Evolutionary conservation across 179 eudicot species (phyloP).

Genomic region (Silene noctiflora): DNA sequence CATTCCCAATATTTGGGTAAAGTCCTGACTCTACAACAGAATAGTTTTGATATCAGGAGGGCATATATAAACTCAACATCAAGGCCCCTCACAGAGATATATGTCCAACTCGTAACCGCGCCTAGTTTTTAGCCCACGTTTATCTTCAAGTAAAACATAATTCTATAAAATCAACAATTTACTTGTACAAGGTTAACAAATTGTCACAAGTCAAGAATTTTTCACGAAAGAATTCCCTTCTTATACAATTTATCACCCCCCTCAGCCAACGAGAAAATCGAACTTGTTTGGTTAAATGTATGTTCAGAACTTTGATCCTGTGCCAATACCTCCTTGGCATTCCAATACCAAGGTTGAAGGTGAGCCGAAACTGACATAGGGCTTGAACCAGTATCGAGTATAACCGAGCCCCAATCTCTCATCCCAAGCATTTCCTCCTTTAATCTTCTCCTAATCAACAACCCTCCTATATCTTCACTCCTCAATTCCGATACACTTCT

Average conservation of each 20-base stretch:
- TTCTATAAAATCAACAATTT: too few species aligned
- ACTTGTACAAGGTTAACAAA: background rate
- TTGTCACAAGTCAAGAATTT: background rate
- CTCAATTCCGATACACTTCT: slow-evolving; percentile 64
- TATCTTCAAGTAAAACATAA: background rate
- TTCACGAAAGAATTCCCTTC: slow-evolving; percentile 36
- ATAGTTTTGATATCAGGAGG: too few species aligned
- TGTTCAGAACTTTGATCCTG: slow-evolving; percentile 45
- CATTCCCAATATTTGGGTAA: too few species aligned
- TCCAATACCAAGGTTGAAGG: slow-evolving; percentile 87
- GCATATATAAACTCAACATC: too few species aligned
- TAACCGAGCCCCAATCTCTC: slow-evolving; percentile 83
- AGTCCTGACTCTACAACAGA: too few species aligned
- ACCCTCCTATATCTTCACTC: slow-evolving; percentile 61
- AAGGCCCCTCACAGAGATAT: too few species aligned
- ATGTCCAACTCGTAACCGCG: too few species aligned
- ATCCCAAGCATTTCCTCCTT: slow-evolving; percentile 56
- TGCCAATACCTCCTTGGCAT: slow-evolving; percentile 47
- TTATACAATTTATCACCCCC: slow-evolving; percentile 82
- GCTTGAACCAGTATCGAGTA: slow-evolving; percentile 46
- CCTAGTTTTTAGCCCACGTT: background rate
- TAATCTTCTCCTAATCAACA: slow-evolving; percentile 63
- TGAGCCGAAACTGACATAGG: slow-evolving; percentile 37
- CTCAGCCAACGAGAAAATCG: slow-evolving; percentile 54
- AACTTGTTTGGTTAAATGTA: slow-evolving; percentile 31